Base-by-base conservation (phyloP, 129 eudicot species). In the Pulicaria dysenterica region DNA sequence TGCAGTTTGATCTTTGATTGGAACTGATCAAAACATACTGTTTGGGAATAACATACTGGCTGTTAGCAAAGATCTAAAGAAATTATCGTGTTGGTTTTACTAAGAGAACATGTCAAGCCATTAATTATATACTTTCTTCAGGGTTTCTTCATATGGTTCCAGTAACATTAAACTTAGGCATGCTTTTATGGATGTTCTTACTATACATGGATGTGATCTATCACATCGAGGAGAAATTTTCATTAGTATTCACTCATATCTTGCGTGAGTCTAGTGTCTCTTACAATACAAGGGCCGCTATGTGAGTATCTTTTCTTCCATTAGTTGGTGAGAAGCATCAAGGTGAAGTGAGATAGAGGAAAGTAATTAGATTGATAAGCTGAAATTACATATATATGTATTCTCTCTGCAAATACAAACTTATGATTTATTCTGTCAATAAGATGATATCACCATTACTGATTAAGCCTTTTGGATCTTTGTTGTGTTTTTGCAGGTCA, bases 401-500 rank as follows among this genome's bases (percentile, higher is more conserved):
- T 45, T 17, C 42, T 16, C 42, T 42, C 2, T 71, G 75, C 45
- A 56, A 12, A 12, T 42, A 57, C 16, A 42, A 45, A 13, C 56
- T 11, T n/a, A 19, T 70, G 50, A 55, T 42, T 70, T 7, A 16
- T 56, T 70, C 53, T 57, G 55, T 43, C 11, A 55, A 11, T 70
- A 42, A 70, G 74, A 40, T 54, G 57, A 41, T 58, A n/a, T 46
- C 8, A 46, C 45, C 36, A 24, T 72, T 58, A 24, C 62, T 51
- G 39, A 39, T 59, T 7, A 61, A 61, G 13, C 3, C 14, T 3
- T 46, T 60, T 48, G 68, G 71, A 24, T 12, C 36, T 4, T 58
- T 64, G 4, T 70, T 16, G 39, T 13, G 11, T 58, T 58, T 51
- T 77, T 75, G 58, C 89, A 94, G 98, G 96, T 94, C 58, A 94